Evolutionary conservation across 768 basidiomycete genomes (phyloP), one percentile per base, ranked within the genome.

Genomic region (Sarcodon sp.): DNA sequence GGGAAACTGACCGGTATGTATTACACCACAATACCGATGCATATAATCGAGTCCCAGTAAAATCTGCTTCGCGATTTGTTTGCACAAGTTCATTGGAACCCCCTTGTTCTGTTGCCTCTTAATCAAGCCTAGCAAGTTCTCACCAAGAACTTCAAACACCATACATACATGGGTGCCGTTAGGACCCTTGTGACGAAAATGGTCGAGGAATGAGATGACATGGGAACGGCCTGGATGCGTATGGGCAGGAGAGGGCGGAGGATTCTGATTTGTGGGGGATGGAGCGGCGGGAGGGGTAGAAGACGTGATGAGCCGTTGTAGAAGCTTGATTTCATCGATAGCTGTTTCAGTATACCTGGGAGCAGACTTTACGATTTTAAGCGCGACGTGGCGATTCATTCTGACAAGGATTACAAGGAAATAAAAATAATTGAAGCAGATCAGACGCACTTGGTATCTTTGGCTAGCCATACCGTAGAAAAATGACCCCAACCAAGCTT

Each of bases 361-460:
- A 0, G 94, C 96, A 12, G 93, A 96, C 66, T 98, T 99, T 64
- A 99, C 96, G 59, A 99, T 89, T 67, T 99, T 99, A 63, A 99
- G 83, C 11, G 96, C 96, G 58, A 99, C 96, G 66, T 99, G 96
- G 44, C 91, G 87, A 56, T 87, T 82, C 68, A 91, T 73, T 61
- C 94, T 99, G 67, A 15, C 32, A 9, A 45, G 50, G 52, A 47
- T 46, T 32, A 53, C 39, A 48, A 47, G 54, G 57, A 27, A 44
- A 50, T 18, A 16, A 15, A 34, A 31, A 47, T 32, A 21, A n/a
- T 27, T 16, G 27, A 33, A 27, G 39, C 46, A 32, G 36, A 51
- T 44, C 38, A 47, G 32, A 43, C 80, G 54, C 58, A 87, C 87
- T 84, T 88, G 60, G 69, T 69, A 61, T 91, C 89, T 56, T 75